A percentile compares a stretch with the other conserved stretches of the same genome.
Conservation (phyloP, 331 rosid species). For the Quercus phellos region DNA sequence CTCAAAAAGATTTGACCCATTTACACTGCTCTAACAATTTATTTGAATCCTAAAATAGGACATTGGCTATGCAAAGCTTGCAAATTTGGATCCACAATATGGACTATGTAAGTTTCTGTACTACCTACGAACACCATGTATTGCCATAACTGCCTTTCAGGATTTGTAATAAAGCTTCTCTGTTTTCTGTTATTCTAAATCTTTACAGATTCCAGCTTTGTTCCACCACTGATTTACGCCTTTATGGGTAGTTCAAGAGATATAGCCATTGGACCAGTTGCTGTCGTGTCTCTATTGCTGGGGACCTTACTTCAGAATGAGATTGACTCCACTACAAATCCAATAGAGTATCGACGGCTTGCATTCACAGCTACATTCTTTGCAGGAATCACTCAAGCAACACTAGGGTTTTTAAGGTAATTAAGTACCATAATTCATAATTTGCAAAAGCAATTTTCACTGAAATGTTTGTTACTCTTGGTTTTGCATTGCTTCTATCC, state of each 20-base stretch:
- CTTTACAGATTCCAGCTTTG: conserved; percentile 82
- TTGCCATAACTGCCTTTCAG: conserved; percentile 2
- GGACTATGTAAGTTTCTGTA: conserved; percentile 69
- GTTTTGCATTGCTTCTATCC: not conserved
- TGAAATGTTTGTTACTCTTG: not conserved
- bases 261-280: conserved; percentile 95
- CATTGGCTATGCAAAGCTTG: conserved; percentile 90
- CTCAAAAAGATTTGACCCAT: not conserved
- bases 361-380: conserved; percentile 95
- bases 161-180: conserved; percentile 19
- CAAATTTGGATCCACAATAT: conserved; percentile 77
- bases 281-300: conserved; percentile 86
- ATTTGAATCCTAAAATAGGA: conserved; percentile 48
- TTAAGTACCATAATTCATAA: not conserved
- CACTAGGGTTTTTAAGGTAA: conserved; percentile 86
- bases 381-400: conserved; percentile 85
- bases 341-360: conserved; percentile 58
- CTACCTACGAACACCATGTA: not conserved
- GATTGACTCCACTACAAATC: conserved; percentile 39
- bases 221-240: conserved; percentile 91
- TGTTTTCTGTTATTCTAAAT: conserved; percentile 4
- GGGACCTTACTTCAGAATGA: conserved; percentile 70
- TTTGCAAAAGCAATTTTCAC: conserved; percentile 1
- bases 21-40: conserved; percentile 14
- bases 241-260: conserved; percentile 96